Conservation (phyloP, 805 yeast genomes). For the Yamadazyma sp. region DNA sequence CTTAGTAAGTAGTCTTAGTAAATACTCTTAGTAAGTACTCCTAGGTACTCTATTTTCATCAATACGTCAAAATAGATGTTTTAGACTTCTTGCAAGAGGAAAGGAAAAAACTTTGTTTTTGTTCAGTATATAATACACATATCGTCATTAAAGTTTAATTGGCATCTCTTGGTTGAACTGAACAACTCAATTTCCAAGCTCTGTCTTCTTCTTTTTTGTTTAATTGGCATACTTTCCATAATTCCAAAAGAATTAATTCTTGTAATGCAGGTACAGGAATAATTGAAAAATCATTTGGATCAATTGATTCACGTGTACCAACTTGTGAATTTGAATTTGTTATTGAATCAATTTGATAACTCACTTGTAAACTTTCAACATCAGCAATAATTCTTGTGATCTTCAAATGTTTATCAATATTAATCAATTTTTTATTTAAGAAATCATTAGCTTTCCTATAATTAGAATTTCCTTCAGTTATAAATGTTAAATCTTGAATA, state of each 20-base stretch:
- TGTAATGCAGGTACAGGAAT: constrained; percentile 45
- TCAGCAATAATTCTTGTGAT: constrained; percentile 65
- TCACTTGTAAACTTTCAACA: constrained; percentile 63
- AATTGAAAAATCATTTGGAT: constrained; percentile 34
- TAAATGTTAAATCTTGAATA: constrained; percentile 75
- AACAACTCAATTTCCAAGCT: constrained; percentile 69
- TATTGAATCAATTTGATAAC: constrained; percentile 8
- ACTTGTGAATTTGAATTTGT: constrained; percentile 1
- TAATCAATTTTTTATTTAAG: constrained; percentile 57
- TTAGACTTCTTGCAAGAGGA: too few relatives aligned
- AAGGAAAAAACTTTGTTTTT: too few relatives aligned
- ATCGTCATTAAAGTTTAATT: background rate
- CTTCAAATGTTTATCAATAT: constrained; percentile 70
- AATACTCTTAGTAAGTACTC: too few relatives aligned
- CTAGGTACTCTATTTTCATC: too few relatives aligned
- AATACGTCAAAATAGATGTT: too few relatives aligned
- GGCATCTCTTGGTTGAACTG: constrained; percentile 50
- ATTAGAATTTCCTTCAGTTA: constrained; percentile 78
- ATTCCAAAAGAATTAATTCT: constrained; percentile 61
- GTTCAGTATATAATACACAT: too few relatives aligned
- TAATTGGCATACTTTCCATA: constrained; percentile 66
- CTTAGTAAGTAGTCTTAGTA: too few relatives aligned
- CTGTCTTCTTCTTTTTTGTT: constrained; percentile 62
- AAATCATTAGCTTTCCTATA: constrained; percentile 59
- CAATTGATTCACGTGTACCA: constrained; percentile 4